Percentiles rank a stretch among this genome's conserved stretches.
Evolutionary conservation across 345 rosid species (phyloP).

Genomic region (Hibiscus tridactylites): DNA sequence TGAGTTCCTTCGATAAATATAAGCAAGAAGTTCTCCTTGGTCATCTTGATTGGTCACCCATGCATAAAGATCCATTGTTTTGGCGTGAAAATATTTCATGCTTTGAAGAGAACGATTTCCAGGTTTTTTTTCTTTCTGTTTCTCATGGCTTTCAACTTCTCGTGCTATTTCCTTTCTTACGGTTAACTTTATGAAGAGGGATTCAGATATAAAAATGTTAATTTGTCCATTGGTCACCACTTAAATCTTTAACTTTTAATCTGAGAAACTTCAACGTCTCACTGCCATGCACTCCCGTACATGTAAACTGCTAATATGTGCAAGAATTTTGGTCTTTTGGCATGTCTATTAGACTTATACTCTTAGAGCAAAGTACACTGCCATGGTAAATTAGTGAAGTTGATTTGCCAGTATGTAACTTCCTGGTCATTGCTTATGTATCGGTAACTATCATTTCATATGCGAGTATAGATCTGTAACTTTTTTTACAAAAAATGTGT

Average conservation of each 20-base stretch:
- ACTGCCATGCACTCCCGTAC: background rate
- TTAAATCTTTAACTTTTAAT: background rate
- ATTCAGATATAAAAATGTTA: background rate
- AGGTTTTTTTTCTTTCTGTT: slow-evolving; percentile 33
- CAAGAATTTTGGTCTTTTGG: background rate
- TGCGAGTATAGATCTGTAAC: background rate
- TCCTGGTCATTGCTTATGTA: background rate
- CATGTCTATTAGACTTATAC: background rate
- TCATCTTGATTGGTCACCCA: slow-evolving; percentile 95
- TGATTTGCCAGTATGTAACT: background rate
- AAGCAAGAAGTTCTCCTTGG: slow-evolving; percentile 96
- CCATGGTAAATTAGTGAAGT: background rate
- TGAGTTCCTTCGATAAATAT: slow-evolving; percentile 92
- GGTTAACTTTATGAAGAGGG: background rate
- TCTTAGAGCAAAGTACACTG: background rate
- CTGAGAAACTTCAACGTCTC: background rate
- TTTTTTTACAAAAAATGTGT: background rate
- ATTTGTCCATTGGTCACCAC: background rate
- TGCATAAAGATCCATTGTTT: slow-evolving; percentile 86
- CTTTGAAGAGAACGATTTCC: slow-evolving; percentile 94
- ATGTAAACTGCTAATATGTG: background rate
- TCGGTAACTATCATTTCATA: background rate
- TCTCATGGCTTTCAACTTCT: background rate
- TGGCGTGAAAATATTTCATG: slow-evolving; percentile 82
- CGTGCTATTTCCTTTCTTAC: background rate